Percentiles rank a stretch among this genome's conserved stretches.
Evolutionary conservation across 2,329 filamentous ascomycete species (phyloP).

Genomic region (Pseudopithomyces chartarum): DNA sequence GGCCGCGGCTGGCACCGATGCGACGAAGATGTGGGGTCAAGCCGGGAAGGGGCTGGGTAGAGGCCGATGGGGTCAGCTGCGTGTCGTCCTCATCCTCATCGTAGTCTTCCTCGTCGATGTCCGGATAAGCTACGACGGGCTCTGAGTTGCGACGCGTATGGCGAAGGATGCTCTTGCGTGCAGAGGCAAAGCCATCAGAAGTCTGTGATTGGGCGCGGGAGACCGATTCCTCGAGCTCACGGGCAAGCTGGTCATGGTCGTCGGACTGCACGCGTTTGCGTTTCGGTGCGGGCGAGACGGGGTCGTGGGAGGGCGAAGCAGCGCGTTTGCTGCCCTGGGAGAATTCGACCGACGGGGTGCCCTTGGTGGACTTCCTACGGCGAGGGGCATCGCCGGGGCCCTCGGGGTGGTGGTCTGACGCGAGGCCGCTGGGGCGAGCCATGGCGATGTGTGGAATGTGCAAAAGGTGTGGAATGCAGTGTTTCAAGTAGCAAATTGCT

Average conservation of each 20-base stretch:
- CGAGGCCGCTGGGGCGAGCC: conserved; percentile 41
- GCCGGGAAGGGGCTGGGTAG: conserved; percentile 34
- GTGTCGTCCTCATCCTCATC: conserved; percentile 22
- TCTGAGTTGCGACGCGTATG: conserved; percentile 41
- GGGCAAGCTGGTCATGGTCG: conserved; percentile 39
- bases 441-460: conserved; percentile 21
- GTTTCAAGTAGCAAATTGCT: no score
- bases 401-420: conserved; percentile 43
- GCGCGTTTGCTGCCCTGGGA: conserved; percentile 31
- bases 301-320: conserved; percentile 32
- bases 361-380: conserved; percentile 39
- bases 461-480: background rate
- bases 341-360: conserved; percentile 25
- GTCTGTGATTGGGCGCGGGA: conserved; percentile 31
- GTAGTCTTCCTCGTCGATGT: conserved; percentile 23
- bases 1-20: conserved; percentile 28
- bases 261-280: conserved; percentile 38
- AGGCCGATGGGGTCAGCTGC: conserved; percentile 19
- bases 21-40: conserved; percentile 41
- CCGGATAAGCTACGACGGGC: conserved; percentile 27
- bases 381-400: conserved; percentile 41
- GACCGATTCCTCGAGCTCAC: conserved; percentile 38
- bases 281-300: conserved; percentile 29
- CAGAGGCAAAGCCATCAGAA: background rate
- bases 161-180: conserved; percentile 21